phyloP scores from a whole-genome alignment of 1,284 basidiomycete genomes.

The Rhodotorula sp. region DNA sequence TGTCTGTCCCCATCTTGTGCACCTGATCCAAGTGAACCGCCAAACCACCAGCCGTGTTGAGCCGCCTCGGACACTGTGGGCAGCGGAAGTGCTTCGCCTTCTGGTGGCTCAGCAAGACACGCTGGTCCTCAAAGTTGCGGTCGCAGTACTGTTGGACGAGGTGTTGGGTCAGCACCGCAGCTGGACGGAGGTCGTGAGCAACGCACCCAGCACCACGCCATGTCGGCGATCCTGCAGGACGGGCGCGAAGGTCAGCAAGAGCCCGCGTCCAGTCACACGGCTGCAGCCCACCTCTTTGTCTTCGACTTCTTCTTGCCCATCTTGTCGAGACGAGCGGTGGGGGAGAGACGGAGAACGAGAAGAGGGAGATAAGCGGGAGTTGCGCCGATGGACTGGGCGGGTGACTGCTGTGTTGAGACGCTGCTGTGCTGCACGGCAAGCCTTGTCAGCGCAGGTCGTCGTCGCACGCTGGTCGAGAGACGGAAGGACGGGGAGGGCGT shows the following conservation, averaged over 20 bases:
- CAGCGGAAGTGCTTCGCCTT: constrained; percentile 91
- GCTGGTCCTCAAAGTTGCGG: constrained; percentile 85
- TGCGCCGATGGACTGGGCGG: too few species aligned
- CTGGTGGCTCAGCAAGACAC: constrained; percentile 97
- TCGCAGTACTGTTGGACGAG: constrained; percentile 88
- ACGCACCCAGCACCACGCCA: constrained; percentile 32
- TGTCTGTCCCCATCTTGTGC: constrained; percentile 95
- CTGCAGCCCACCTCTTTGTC: constrained; percentile 41
- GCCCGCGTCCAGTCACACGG: too few species aligned
- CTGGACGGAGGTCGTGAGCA: not conserved
- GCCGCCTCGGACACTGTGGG: constrained; percentile 85
- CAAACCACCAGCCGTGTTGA: constrained; percentile 95
- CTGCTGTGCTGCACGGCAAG: too few species aligned
- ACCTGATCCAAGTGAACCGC: constrained; percentile 99
- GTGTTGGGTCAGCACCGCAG: constrained; percentile 54
- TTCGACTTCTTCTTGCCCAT: constrained; percentile 49
- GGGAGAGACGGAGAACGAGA: not conserved
- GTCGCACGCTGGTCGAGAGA: not conserved
- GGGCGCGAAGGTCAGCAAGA: not conserved
- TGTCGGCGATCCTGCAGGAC: constrained; percentile 20
- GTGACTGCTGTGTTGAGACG: too few species aligned
- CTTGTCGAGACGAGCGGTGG: not conserved
- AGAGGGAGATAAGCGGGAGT: not conserved
- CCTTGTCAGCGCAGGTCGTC: not conserved
- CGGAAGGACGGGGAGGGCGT: not conserved